These are phyloP conservation scores for Globisporangium middletonii DNA, from an alignment of 352 stramenopile species.

Conservation along the genomic window DNA sequence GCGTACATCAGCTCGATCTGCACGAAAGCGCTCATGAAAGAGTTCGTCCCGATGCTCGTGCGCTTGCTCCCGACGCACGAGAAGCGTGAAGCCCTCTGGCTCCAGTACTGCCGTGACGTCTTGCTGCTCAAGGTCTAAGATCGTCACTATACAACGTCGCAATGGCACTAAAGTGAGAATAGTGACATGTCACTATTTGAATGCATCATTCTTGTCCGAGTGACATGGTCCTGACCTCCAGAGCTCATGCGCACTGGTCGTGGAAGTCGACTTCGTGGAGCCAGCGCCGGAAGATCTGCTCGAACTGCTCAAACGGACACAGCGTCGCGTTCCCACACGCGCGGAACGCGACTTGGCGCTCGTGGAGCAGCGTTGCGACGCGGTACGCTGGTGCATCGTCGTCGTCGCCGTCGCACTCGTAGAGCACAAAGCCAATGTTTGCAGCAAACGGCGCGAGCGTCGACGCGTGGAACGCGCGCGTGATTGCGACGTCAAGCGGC, in stretches of 20 bases:
- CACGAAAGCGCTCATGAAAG: constrained; percentile 59
- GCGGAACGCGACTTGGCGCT: constrained; percentile 48
- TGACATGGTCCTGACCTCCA: no score
- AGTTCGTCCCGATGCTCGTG: constrained; percentile 77
- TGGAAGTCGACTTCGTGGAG: constrained; percentile 71
- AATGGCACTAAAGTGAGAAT: background rate
- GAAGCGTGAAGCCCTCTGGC: constrained; percentile 78
- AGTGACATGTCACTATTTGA: no score
- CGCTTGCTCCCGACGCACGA: constrained; percentile 78
- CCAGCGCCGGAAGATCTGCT: constrained; percentile 53
- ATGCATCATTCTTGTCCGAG: no score
- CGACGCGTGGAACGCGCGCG: constrained; percentile 53
- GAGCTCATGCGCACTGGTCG: constrained; percentile 21
- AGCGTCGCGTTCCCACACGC: constrained; percentile 35
- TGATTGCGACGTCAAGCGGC: constrained; percentile 35
- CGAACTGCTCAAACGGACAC: constrained; percentile 51
- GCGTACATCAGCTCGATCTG: constrained; percentile 81
- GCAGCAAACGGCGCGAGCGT: constrained; percentile 62
- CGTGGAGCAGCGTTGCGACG: constrained; percentile 62
- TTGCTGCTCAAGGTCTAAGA: constrained; percentile 15
- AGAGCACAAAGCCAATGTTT: constrained; percentile 82
- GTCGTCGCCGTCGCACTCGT: constrained; percentile 34
- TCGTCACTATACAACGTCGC: background rate
- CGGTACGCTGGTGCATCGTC: constrained; percentile 15
- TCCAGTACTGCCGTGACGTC: constrained; percentile 28